Evolutionary conservation across 768 basidiomycete genomes (phyloP), one percentile per base, ranked within the genome.

Genomic region (Mycena sanguinolenta): DNA sequence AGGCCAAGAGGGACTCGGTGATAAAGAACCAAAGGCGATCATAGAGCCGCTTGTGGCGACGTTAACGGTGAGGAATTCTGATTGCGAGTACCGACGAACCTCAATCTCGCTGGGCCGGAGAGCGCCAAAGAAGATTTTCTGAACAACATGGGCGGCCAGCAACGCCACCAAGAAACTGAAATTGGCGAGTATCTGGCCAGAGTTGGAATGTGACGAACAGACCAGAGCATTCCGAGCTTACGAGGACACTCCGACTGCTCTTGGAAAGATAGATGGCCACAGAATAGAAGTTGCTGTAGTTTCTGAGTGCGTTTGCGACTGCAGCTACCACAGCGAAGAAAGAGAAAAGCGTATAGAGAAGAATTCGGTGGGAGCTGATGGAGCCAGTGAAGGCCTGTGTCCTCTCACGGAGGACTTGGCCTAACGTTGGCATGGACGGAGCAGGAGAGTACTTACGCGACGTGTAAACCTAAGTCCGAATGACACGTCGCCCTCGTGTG

Each of bases 1-100:
- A 93, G 0, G 98, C 97, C 59, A 99, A 84, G 39, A 99, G 85
- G 9, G 95, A 97, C 79, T 99, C 98, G 1, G 98, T 99, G 58
- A 99, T 89, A 82, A 98, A 98, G 83, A 97, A 96, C 97, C 98
- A 99, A 34, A 95, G 88, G 72, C 95, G 88, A 78, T 99, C 97
- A 79, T 98, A 98, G 1, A 99, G 86, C 32, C 97, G 92, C 97
- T 99, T 21, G 14, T 36, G 59, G 55, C 53, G 34, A 39, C 21
- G 63, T 36, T n/a, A 64, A 36, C 4, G 34, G 34, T 27, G 17
- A 10, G 30, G 16, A 50, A 60, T 8, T 32, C 42, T 39, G 9
- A 38, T 14, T 17, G 44, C 38, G 21, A 25, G 52, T 13, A 28
- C 30, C 25, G 13, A 78, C 88, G 55, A 77, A 95, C 97, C 90